Conservation (phyloP, 2,329 filamentous ascomycete species). For the Xylaria sp. region DNA sequence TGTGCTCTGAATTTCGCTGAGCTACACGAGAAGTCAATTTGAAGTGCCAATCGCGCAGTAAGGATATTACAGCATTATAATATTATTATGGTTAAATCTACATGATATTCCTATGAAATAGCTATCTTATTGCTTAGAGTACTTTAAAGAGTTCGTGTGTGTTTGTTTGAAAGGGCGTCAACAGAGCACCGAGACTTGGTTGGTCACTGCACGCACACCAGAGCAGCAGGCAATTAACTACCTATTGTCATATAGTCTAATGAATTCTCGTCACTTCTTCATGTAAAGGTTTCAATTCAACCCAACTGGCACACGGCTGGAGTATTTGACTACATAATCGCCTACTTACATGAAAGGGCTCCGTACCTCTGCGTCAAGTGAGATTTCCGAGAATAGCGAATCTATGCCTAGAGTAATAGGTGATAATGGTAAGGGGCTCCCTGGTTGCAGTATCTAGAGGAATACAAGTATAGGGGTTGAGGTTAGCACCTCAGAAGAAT, state of each 20-base stretch:
- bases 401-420: background rate
- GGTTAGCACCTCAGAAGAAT: no score
- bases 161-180: background rate
- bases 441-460: no score
- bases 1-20: background rate
- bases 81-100: background rate
- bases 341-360: no score
- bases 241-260: background rate
- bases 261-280: background rate
- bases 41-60: background rate
- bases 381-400: background rate
- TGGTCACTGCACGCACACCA: background rate
- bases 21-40: background rate
- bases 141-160: background rate
- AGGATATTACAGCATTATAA: background rate
- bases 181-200: background rate
- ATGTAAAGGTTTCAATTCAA: no score
- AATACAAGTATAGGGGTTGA: no score
- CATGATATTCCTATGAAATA: background rate
- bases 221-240: background rate
- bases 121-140: background rate
- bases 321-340: no score
- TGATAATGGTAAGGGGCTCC: background rate
- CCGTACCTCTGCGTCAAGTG: no score
- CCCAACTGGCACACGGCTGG: no score